These are phyloP conservation scores for Chytridium lagenaria DNA, from an alignment of 371 early-diverging fungal species.

Conservation along the genomic window DNA sequence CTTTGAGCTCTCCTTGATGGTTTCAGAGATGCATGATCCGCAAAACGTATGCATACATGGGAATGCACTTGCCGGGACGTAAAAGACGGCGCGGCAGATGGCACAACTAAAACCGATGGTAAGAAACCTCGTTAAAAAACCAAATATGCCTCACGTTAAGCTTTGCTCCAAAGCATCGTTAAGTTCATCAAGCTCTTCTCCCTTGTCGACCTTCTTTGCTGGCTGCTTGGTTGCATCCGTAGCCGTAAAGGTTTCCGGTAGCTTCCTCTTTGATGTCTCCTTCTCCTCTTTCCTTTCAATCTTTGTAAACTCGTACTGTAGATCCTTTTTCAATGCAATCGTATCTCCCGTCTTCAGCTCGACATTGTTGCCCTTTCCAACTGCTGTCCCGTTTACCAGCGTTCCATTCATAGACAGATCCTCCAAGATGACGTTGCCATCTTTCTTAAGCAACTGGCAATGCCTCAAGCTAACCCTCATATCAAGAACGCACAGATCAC, in stretches of 20 bases:
- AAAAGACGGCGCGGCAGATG: slow-evolving; percentile 40
- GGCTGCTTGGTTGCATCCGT: not conserved
- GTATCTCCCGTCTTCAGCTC: not conserved
- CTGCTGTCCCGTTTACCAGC: slow-evolving; percentile 13
- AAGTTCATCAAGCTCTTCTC: slow-evolving; percentile 3
- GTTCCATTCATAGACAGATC: slow-evolving; percentile 30
- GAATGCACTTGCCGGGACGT: slow-evolving; percentile 22
- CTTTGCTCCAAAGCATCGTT: not conserved
- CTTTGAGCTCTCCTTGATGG: slow-evolving; percentile 10
- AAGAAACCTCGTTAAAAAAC: not conserved
- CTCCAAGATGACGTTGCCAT: not conserved
- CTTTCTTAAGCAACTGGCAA: not conserved
- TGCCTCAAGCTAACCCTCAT: too few relatives aligned
- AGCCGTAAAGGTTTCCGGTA: not conserved
- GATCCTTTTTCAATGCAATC: not conserved
- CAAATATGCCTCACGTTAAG: not conserved
- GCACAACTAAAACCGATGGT: slow-evolving; percentile 25
- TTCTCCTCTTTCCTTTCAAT: not conserved
- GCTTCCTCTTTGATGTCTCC: not conserved
- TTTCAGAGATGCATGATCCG: slow-evolving; percentile 35
- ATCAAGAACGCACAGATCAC: too few relatives aligned
- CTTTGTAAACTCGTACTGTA: not conserved
- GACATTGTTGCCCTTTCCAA: slow-evolving; percentile 20
- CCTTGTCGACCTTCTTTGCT: not conserved
- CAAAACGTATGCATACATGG: slow-evolving; percentile 47